phyloP scores from a whole-genome alignment of 805 yeast genomes.

The Starmerella lactis-condensi region DNA sequence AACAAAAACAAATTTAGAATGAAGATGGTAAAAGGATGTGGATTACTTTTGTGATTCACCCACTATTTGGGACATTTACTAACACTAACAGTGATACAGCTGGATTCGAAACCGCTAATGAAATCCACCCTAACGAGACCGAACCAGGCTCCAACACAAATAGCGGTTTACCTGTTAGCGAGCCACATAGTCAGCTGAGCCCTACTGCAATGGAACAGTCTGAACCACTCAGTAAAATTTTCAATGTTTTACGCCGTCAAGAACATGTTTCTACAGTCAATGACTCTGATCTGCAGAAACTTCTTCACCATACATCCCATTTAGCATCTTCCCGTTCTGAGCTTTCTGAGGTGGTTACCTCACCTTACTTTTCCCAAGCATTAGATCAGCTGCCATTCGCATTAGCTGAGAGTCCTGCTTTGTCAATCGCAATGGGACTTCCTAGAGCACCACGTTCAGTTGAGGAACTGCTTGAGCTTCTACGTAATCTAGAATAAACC shows the following conservation, averaged over 20 bases:
- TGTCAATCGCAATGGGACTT: slow-evolving; percentile 11
- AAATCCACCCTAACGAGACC: too few relatives aligned
- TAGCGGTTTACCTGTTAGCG: too few relatives aligned
- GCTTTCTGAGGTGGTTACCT: slow-evolving; percentile 28
- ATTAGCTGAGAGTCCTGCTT: slow-evolving; percentile 24
- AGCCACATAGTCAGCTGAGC: too few relatives aligned
- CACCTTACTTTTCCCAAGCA: slow-evolving; percentile 33
- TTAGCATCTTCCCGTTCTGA: slow-evolving; percentile 23
- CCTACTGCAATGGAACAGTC: too few relatives aligned
- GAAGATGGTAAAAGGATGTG: too few relatives aligned
- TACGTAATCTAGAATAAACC: background rate
- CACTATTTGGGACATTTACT: too few relatives aligned
- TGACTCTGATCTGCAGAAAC: slow-evolving; percentile 23
- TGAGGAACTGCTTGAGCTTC: slow-evolving; percentile 5
- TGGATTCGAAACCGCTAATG: too few relatives aligned
- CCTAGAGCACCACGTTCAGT: slow-evolving; percentile 3
- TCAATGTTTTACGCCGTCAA: slow-evolving; percentile 17
- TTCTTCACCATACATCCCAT: slow-evolving; percentile 29
- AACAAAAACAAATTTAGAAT: too few relatives aligned
- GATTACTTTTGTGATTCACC: too few relatives aligned
- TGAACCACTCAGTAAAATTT: slow-evolving; percentile 1
- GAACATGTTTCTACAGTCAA: slow-evolving; percentile 19
- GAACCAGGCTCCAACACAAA: too few relatives aligned
- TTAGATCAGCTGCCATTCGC: slow-evolving; percentile 28
- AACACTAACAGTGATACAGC: too few relatives aligned